Percentiles rank a stretch among this genome's conserved stretches.
These are phyloP conservation scores for Fallopia convolvulus DNA, from an alignment of 148 eudicot genomes.

Conservation along the genomic window DNA sequence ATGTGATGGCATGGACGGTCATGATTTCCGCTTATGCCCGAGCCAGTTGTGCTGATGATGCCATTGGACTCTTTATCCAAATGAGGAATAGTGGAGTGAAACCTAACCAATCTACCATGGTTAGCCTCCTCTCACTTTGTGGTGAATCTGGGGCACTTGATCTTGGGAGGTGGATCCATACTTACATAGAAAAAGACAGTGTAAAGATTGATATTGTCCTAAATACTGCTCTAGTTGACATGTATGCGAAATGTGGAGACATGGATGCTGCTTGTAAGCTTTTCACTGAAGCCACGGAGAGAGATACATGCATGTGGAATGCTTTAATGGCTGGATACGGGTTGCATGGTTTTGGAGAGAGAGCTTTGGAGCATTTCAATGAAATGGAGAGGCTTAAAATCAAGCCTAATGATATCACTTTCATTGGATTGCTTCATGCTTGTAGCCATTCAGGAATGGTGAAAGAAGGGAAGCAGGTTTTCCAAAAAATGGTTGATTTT, in stretches of 20 bases:
- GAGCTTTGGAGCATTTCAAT: slow-evolving; percentile 26
- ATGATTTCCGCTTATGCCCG: slow-evolving; percentile 25
- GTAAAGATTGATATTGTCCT: slow-evolving; percentile 24
- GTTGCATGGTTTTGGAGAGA: slow-evolving; percentile 21
- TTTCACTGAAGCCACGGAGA: slow-evolving; percentile 18
- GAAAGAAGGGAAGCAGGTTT: slow-evolving; percentile 23
- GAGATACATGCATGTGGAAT: slow-evolving; percentile 30
- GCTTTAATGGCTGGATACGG: slow-evolving; percentile 28
- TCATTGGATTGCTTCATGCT: slow-evolving; percentile 29
- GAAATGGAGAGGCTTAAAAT: slow-evolving; percentile 16
- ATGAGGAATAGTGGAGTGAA: slow-evolving; percentile 21
- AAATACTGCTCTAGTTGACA: slow-evolving; percentile 24
- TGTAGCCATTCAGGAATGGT: slow-evolving; percentile 35
- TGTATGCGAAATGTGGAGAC: slow-evolving; percentile 36
- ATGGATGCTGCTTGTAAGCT: slow-evolving; percentile 17
- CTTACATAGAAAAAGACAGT: slow-evolving; percentile 20
- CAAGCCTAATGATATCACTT: slow-evolving; percentile 26
- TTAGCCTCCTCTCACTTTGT: slow-evolving; percentile 25
- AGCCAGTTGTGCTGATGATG: slow-evolving; percentile 19
- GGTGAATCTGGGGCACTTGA: slow-evolving; percentile 28
- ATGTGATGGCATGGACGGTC: slow-evolving; percentile 28
- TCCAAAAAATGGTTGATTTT: slow-evolving; percentile 26
- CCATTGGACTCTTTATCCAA: slow-evolving; percentile 15
- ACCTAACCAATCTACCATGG: slow-evolving; percentile 31
- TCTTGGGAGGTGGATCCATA: slow-evolving; percentile 25